phyloP scores from a whole-genome alignment of 805 yeast genomes.

The Saccharomycopsis vini region DNA sequence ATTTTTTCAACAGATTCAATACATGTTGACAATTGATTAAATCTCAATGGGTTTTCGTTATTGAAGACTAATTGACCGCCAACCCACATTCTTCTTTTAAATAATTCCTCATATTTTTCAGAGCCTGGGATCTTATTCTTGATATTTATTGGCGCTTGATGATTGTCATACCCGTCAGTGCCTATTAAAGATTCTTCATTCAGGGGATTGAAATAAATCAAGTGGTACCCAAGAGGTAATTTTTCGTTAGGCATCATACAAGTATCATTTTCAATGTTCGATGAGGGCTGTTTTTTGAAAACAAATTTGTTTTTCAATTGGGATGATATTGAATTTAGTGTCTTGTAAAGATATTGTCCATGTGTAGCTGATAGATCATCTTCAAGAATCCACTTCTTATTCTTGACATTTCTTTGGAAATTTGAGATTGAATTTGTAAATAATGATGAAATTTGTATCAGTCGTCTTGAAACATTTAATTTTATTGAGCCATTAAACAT shows the following conservation, averaged over 20 bases:
- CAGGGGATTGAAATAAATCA: slow-evolving; percentile 58
- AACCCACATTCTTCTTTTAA: slow-evolving; percentile 68
- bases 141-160: slow-evolving; percentile 51
- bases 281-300: not conserved
- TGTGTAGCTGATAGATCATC: slow-evolving; percentile 18
- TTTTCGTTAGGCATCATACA: slow-evolving; percentile 1
- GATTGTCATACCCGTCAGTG: slow-evolving; percentile 71
- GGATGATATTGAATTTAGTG: slow-evolving; percentile 1
- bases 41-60: slow-evolving; percentile 25
- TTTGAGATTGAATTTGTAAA: too few species aligned
- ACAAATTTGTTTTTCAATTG: not conserved
- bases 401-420: slow-evolving; percentile 11
- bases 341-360: slow-evolving; percentile 10
- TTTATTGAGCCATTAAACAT: too few species aligned
- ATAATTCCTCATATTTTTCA: slow-evolving; percentile 24
- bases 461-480: not conserved
- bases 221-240: slow-evolving; percentile 50
- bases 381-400: slow-evolving; percentile 12
- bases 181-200: slow-evolving; percentile 41
- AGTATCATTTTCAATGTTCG: not conserved
- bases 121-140: too few species aligned
- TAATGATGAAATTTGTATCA: not conserved
- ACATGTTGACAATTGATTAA: slow-evolving; percentile 37
- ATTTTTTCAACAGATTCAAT: slow-evolving; percentile 42
- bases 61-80: slow-evolving; percentile 50